Evolutionary conservation across 106 monocot species (phyloP).

Genomic region (Xerophyta viscosa): DNA sequence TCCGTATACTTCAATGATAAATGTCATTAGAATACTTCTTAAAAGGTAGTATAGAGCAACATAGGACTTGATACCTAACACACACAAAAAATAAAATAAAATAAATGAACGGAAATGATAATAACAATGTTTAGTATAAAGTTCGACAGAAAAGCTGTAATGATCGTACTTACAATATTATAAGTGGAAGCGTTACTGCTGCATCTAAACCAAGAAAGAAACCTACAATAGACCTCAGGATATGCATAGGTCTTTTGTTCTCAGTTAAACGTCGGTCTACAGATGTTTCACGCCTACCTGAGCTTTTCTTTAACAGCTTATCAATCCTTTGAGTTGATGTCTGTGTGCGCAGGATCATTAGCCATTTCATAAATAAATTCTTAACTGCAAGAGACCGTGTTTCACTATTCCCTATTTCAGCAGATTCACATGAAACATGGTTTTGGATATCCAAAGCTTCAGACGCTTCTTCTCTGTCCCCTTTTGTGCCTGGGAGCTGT

Average conservation of each 20-base stretch:
- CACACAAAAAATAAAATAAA: no score
- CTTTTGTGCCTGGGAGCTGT: constrained; percentile 23
- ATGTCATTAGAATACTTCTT: no score
- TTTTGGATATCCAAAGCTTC: constrained; percentile 29
- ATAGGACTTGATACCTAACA: no score
- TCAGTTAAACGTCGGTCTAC: constrained; percentile 7
- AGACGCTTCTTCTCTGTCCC: constrained; percentile 34
- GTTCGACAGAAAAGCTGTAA: not conserved
- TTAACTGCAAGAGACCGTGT: constrained; percentile 28
- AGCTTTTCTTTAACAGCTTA: constrained; percentile 14
- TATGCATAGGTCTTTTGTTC: constrained; percentile 8
- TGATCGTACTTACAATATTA: constrained; percentile 46
- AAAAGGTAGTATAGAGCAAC: no score
- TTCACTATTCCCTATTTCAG: constrained; percentile 14
- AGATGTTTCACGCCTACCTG: constrained; percentile 5
- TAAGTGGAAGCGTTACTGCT: constrained; percentile 44
- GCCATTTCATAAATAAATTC: constrained; percentile 52
- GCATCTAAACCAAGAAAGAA: constrained; percentile 47
- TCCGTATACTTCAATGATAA: no score
- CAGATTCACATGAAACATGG: constrained; percentile 20
- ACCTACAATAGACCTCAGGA: constrained; percentile 20
- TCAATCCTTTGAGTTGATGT: constrained; percentile 14
- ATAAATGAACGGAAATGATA: not conserved
- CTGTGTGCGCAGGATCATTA: constrained; percentile 35
- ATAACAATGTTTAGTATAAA: not conserved